Percentiles rank a stretch among this genome's conserved stretches.
Evolutionary conservation across 1,139 yeast species (phyloP).

Genomic region (Yamadazyma spencermartinsiae): DNA sequence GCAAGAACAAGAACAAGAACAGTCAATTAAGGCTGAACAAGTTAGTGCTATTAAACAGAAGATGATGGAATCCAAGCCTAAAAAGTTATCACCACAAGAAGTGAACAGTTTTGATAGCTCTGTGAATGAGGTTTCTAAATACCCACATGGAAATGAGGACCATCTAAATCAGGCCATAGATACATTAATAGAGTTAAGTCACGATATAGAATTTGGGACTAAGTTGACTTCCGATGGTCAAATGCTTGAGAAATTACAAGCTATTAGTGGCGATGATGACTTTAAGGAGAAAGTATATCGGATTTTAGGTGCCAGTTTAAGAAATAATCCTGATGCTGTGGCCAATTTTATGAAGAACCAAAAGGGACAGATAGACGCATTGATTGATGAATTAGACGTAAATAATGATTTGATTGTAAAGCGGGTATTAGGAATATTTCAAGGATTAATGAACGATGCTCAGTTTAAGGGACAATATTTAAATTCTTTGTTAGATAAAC

Average conservation of each 20-base stretch:
- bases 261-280: slow-evolving; percentile 10
- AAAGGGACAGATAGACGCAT: slow-evolving; percentile 12
- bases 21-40: slow-evolving; percentile 9
- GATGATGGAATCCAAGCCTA: slow-evolving; percentile 6
- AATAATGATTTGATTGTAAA: slow-evolving; percentile 37
- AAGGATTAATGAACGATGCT: slow-evolving; percentile 37
- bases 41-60: slow-evolving; percentile 8
- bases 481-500: slow-evolving; percentile 21
- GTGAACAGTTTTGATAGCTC: slow-evolving; percentile 30
- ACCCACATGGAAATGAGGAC: slow-evolving; percentile 14
- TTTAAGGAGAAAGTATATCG: slow-evolving; percentile 49
- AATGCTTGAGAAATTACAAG: slow-evolving; percentile 14
- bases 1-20: slow-evolving; percentile 13
- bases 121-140: slow-evolving; percentile 22
- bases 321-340: slow-evolving; percentile 74
- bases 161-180: slow-evolving; percentile 37
- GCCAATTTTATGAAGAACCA: slow-evolving; percentile 19
- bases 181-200: slow-evolving; percentile 57
- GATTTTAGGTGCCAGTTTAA: slow-evolving; percentile 55
- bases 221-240: slow-evolving; percentile 28
- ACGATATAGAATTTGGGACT: slow-evolving; percentile 65
- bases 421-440: slow-evolving; percentile 50
- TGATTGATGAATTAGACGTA: slow-evolving; percentile 10
- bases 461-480: slow-evolving; percentile 30
- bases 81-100: slow-evolving; percentile 16